A percentile compares a stretch with the other conserved stretches of the same genome.
Evolutionary conservation across 2,329 filamentous ascomycete genomes (phyloP).

Genomic region (Diaporthe vaccinii): DNA sequence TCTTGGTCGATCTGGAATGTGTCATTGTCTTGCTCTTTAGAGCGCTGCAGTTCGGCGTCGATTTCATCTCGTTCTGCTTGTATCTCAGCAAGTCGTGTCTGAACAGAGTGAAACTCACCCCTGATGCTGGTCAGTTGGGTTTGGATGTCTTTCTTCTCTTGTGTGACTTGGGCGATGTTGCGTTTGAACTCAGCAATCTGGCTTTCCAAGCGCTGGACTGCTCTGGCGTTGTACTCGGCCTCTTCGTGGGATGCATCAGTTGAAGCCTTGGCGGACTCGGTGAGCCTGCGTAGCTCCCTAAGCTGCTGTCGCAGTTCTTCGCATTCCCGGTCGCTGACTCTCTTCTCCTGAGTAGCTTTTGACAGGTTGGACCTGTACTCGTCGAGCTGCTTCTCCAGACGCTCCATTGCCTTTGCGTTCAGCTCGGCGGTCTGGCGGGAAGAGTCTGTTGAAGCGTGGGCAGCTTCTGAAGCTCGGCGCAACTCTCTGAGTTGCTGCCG

Average conservation of each 20-base stretch:
- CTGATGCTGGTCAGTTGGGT: conserved; percentile 72
- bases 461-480: conserved; percentile 46
- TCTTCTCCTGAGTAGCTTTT: conserved; percentile 68
- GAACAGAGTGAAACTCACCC: conserved; percentile 71
- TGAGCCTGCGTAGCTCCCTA: conserved; percentile 47
- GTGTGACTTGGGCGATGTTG: conserved; percentile 67
- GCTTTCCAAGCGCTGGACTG: conserved; percentile 66
- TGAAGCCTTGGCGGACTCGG: conserved; percentile 49
- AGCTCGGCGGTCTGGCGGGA: conserved; percentile 53
- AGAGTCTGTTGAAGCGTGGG: conserved; percentile 48
- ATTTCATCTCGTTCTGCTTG: conserved; percentile 78
- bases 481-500: conserved; percentile 57
- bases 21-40: conserved; percentile 69
- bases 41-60: conserved; percentile 69
- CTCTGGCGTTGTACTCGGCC: conserved; percentile 54
- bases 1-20: conserved; percentile 74
- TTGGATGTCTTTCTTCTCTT: conserved; percentile 74
- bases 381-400: conserved; percentile 68
- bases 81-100: conserved; percentile 67
- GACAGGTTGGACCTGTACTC: conserved; percentile 77
- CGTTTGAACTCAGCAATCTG: conserved; percentile 70
- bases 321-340: conserved; percentile 60
- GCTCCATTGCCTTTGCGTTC: conserved; percentile 59
- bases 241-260: conserved; percentile 51
- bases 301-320: conserved; percentile 61